phyloP scores from a whole-genome alignment of 164 flowering plant genomes.

The Liquidambar formosana region DNA sequence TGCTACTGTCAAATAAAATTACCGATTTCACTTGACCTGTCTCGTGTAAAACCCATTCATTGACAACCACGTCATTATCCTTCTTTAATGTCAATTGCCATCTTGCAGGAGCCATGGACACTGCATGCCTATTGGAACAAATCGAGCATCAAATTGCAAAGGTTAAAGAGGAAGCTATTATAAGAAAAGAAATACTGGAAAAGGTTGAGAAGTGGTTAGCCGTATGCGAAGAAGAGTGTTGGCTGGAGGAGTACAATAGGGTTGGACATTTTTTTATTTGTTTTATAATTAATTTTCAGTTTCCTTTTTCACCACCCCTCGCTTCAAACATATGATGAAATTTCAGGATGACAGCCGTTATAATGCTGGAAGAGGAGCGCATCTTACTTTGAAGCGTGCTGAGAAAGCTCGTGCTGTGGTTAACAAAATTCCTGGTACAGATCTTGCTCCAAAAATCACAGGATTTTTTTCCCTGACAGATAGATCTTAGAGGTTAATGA shows the following conservation, averaged over 20 bases:
- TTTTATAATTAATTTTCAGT: background rate
- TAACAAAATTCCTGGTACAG: conserved; percentile 66
- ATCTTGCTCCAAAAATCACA: conserved; percentile 7
- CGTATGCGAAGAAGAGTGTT: conserved; percentile 81
- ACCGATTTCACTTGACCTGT: no score
- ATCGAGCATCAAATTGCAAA: conserved; percentile 60
- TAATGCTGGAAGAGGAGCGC: conserved; percentile 78
- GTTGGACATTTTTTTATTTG: conserved; percentile 28
- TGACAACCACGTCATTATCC: background rate
- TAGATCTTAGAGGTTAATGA: background rate
- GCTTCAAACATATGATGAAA: conserved; percentile 4
- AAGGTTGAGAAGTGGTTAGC: conserved; percentile 79
- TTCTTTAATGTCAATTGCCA: background rate
- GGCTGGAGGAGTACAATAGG: conserved; percentile 89
- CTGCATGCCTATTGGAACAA: conserved; percentile 48
- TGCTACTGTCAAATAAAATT: no score
- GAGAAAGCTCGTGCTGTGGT: conserved; percentile 74
- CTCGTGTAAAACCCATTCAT: background rate
- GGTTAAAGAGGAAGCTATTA: conserved; percentile 68
- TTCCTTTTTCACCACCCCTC: background rate
- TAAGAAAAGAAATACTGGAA: conserved; percentile 82
- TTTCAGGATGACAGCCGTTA: conserved; percentile 76
- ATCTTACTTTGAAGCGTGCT: conserved; percentile 72
- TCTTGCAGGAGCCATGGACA: conserved; percentile 56
- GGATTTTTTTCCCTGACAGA: background rate